These are phyloP conservation scores for Rubia peregrina DNA, from an alignment of 305 asterid genomes.

Conservation along the genomic window DNA sequence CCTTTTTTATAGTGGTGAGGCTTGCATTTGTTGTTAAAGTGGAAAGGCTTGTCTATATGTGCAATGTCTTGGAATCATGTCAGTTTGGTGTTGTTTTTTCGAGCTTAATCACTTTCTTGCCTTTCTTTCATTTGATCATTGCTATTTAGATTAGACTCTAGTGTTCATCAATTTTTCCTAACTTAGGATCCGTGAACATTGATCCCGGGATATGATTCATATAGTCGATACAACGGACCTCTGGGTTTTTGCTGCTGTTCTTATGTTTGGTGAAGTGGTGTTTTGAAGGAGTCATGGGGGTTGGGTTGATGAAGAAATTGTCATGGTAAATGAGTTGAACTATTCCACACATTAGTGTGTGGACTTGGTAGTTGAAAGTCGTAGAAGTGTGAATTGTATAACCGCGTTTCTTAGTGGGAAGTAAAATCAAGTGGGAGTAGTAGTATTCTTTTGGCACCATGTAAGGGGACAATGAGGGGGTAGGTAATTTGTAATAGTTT, in stretches of 20 bases:
- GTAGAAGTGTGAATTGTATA: not conserved
- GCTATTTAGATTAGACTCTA: not conserved
- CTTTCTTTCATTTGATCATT: not conserved
- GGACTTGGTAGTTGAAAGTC: not conserved
- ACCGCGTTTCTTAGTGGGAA: not conserved
- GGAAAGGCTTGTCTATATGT: slow-evolving; percentile 27
- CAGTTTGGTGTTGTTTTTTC: not conserved
- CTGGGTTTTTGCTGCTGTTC: no score
- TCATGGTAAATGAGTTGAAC: slow-evolving; percentile 1
- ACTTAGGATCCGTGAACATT: not conserved
- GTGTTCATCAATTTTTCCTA: not conserved
- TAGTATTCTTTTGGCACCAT: not conserved
- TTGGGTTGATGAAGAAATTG: not conserved
- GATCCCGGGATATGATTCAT: no score
- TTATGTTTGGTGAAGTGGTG: not conserved
- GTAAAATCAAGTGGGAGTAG: not conserved
- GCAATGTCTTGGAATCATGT: slow-evolving; percentile 23
- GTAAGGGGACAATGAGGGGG: slow-evolving; percentile 4
- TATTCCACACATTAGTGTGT: not conserved
- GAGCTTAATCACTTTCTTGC: not conserved
- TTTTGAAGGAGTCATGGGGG: slow-evolving; percentile 2
- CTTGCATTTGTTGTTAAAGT: slow-evolving; percentile 35
- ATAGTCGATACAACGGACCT: no score
- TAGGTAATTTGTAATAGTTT: not conserved
- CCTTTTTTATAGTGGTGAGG: slow-evolving; percentile 22